Evolutionary conservation across 2,329 filamentous ascomycete genomes (phyloP), one percentile per base, ranked within the genome.

Genomic region (Hymenoscyphus linearis): DNA sequence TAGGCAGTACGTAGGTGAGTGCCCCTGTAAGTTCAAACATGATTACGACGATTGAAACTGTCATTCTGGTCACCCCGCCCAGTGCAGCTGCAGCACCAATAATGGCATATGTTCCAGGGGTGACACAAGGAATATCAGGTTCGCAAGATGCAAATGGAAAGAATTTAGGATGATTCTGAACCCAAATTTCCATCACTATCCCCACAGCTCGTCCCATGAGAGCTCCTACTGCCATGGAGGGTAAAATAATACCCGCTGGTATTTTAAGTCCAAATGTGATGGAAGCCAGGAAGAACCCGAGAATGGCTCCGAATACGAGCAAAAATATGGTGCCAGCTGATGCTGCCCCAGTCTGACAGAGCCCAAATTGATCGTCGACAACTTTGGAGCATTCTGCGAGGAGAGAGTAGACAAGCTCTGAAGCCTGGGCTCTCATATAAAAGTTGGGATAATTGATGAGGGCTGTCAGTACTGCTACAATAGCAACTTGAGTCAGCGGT

Each of bases 1-100:
- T 99, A 59, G 95, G 95, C 7, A 99, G 85, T 55, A 99, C 93
- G 72, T 98, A 98, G 0, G 92, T 96, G 31, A 99, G 82, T 1
- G 95, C 95, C 58, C 95, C 95, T 0, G 95, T 99, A 60, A 99
- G 86, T 78, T 99, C 95, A 72, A 99, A 99, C 89, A 97, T 97
- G 77, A 99, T 99, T 70, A 98, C 95, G 4, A 99, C 93, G 67
- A 99, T 97, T 13, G 93, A 97, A 12, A 97, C 92, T 0, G 95
- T 99, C 87, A 99, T 96, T 67, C 93, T 86, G 18, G 93, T 98
- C 37, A 96, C 91, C 55, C 95, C 95, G 5, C 90, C 91, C 1
- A 99, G 85, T n/a, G 93, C 91, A 3, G 95, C 93, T 0, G 95
- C 93, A 0, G 95, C 95, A 36, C 95, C 95, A 64, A 99, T 89